Evolutionary conservation across 2,329 filamentous ascomycete species (phyloP).

Genomic region (Fusarium domesticum): DNA sequence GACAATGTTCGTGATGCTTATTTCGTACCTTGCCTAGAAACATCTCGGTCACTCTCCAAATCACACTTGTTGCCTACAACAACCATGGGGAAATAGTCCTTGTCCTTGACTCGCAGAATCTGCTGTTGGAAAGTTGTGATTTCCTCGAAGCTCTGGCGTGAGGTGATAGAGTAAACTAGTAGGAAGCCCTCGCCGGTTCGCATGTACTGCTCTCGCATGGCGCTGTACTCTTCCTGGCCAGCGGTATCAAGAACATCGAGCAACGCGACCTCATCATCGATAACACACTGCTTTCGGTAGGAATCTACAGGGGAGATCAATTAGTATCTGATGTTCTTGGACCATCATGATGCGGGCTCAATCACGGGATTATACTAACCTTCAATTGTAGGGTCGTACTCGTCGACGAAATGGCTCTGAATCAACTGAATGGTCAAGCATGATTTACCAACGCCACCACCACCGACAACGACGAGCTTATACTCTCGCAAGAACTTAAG

Average conservation of each 20-base stretch:
- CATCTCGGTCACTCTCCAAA: conserved; percentile 87
- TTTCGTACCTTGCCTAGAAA: conserved; percentile 82
- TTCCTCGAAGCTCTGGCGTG: conserved; percentile 95
- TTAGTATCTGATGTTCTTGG: too few relatives aligned
- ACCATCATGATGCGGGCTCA: too few relatives aligned
- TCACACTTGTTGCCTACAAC: conserved; percentile 99
- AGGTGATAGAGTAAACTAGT: conserved; percentile 97
- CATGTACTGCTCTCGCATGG: conserved; percentile 99
- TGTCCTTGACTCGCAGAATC: conserved; percentile 97
- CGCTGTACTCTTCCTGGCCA: conserved; percentile 98
- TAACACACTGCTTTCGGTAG: conserved; percentile 99
- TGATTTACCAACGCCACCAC: conserved; percentile 98
- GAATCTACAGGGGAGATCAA: conserved; percentile 78
- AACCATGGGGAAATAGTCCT: conserved; percentile 99
- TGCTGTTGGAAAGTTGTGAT: conserved; percentile 99
- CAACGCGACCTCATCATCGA: conserved; percentile 95
- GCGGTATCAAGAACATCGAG: conserved; percentile 98
- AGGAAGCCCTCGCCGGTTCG: conserved; percentile 96
- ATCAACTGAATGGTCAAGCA: conserved; percentile 97
- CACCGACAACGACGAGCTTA: conserved; percentile 94
- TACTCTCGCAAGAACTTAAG: conserved; percentile 81
- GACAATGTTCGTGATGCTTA: not conserved
- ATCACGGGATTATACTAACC: too few relatives aligned
- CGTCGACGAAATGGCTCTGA: conserved; percentile 96
- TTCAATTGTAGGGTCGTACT: conserved; percentile 99